phyloP scores from a whole-genome alignment of 1,284 basidiomycete species.

The Ganoderma resinaceum region DNA sequence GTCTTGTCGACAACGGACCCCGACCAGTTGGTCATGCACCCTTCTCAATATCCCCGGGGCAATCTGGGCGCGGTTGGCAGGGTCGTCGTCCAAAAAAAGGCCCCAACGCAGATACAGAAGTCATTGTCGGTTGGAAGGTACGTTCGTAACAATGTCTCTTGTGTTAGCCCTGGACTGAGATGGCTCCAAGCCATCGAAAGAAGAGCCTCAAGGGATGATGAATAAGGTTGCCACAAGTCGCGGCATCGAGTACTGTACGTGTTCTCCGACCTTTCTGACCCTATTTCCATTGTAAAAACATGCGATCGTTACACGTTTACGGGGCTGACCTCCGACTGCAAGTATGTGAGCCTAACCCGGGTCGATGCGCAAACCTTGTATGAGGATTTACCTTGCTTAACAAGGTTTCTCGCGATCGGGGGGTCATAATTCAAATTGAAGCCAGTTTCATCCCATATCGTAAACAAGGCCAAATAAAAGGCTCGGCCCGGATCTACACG shows the following conservation, averaged over 20 bases:
- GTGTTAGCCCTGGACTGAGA: background rate
- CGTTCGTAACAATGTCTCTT: background rate
- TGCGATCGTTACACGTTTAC: background rate
- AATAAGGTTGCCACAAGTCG: background rate
- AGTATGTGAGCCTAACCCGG: slow-evolving; percentile 3
- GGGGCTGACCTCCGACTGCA: background rate
- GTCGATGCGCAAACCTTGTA: slow-evolving; percentile 3
- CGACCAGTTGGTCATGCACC: slow-evolving; percentile 7
- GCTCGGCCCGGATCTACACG: too few species aligned
- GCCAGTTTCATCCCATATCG: too few species aligned
- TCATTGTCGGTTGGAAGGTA: slow-evolving; percentile 18
- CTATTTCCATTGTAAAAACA: background rate
- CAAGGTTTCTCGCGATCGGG: too few species aligned
- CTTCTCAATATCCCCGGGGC: background rate
- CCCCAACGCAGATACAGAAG: background rate
- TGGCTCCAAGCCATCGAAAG: background rate
- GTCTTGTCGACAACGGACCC: background rate
- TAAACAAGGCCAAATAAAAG: too few species aligned
- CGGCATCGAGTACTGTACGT: background rate
- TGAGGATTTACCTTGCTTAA: background rate
- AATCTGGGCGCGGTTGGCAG: background rate
- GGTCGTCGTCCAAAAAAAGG: background rate
- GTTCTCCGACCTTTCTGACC: background rate
- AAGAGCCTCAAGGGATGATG: background rate
- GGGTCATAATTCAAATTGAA: too few species aligned